Evolutionary conservation across 768 basidiomycete species (phyloP), one percentile per base, ranked within the genome.

Genomic region (Boletus eberwhitei): DNA sequence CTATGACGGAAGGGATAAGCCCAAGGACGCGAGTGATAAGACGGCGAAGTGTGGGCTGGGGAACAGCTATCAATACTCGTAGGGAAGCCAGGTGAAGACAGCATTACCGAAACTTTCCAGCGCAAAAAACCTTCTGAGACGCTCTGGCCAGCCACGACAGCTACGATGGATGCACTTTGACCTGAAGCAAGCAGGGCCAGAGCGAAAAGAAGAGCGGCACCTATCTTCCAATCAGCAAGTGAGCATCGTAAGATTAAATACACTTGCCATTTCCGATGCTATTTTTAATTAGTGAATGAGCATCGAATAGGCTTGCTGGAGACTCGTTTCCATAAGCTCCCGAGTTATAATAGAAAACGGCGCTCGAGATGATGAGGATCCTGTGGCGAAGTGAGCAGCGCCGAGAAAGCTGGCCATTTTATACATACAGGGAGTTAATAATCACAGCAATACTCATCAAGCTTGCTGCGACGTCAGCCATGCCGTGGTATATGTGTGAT

Each of bases 51-150:
- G 85, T 72, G 37, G 90, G 85, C 89, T 91, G 50, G 4, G 35
- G 17, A 39, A 40, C 7, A 64, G 62, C 48, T 72, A 67, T 37
- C 66, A 64, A 21, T 71, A 60, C 14, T 65, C 66, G 54, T 65
- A 39, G 9, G 66, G 66, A 41, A 26, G 64, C 42, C 16, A 65
- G 57, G 32, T 17, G n/a, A n/a, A 32, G 24, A 26, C 16, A 43
- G 21, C 35, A 65, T 43, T 64, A 89, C 88, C 59, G 90, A 88
- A 35, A 92, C 81, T 43, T 83, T 80, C 93, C 93, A 96, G 49
- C 82, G 83, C 50, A 96, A 77, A 71, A 94, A 93, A 0, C 94
- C 93, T 71, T 97, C 93, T 0, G 85, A 86, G 37, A 98, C 87
- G 21, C 90, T 87, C 71, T 97, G 94, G 0, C 93, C 93, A 1